Evolutionary conservation across 2,329 filamentous ascomycete species (phyloP).

Genomic region (Diaporthe eres): DNA sequence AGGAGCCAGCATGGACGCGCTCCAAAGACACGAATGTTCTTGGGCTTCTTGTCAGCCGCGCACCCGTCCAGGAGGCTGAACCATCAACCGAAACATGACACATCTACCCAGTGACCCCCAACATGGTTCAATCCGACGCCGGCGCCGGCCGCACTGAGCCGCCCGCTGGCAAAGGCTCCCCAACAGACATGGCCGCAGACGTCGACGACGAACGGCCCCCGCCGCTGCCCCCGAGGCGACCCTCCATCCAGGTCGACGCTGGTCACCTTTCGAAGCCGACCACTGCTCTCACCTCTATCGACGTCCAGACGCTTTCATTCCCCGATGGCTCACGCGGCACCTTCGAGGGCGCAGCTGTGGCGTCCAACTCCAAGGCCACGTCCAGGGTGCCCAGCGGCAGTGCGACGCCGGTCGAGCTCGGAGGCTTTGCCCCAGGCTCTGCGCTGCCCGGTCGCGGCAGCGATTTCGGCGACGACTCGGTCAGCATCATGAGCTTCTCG

Average conservation of each 20-base stretch:
- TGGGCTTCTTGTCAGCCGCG: not conserved
- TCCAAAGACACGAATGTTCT: constrained; percentile 19
- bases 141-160: constrained; percentile 41
- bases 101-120: constrained; percentile 38
- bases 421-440: constrained; percentile 40
- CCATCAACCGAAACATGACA: constrained; percentile 39
- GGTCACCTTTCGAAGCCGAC: constrained; percentile 76
- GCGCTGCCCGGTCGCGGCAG: constrained; percentile 34
- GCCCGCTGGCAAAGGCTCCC: constrained; percentile 31
- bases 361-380: constrained; percentile 13
- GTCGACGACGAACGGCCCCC: constrained; percentile 44
- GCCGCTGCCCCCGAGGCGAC: constrained; percentile 47
- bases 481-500: constrained; percentile 76
- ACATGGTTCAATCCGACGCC: constrained; percentile 45
- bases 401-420: constrained; percentile 54
- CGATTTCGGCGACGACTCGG: constrained; percentile 66
- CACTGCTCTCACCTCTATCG: constrained; percentile 85
- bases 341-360: constrained; percentile 60
- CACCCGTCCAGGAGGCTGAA: constrained; percentile 39
- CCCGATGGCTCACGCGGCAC: constrained; percentile 78
- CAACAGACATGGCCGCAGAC: constrained; percentile 26
- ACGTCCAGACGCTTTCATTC: constrained; percentile 82
- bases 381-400: constrained; percentile 53
- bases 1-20: constrained; percentile 36
- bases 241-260: constrained; percentile 45